Evolutionary conservation across 2,329 filamentous ascomycete species (phyloP), one percentile per base, ranked within the genome.

Genomic region (Diaporthe citriasiana): DNA sequence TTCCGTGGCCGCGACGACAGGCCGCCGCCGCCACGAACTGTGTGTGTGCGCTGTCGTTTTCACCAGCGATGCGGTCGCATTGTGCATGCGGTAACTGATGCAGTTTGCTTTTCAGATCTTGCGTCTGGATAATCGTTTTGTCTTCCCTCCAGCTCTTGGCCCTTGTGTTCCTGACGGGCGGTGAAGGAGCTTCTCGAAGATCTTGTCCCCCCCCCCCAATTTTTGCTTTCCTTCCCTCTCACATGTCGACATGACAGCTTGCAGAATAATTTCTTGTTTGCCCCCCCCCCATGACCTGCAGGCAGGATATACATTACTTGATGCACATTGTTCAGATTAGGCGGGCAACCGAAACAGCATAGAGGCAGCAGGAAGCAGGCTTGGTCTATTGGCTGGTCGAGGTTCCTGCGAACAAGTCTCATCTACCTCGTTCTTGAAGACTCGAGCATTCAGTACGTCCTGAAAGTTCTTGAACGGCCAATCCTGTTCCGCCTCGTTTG

Each of bases 81-180:
- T 40, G 63, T 40, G 63, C 47, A 40, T 68, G n/a, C 33, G 45
- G 33, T 25, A 38, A n/a, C 45, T 25, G n/a, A 13, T 53, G 63
- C 45, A 66, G 63, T 53, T 68, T 68, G 63, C 63, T 68, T 68
- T 68, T 68, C 63, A 68, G 63, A 68, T 68, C 63, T 68, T 53
- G 63, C 47, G 47, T 68, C 47, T 38, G 13, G 12, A 68, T 17
- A 68, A 51, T 66, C 45, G 17, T n/a, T 30, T 53, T 27, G 47
- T 68, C 12, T 10, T n/a, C 15, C 13, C 30, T 30, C 45, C 9
- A 12, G 10, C 10, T 12, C 12, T 35, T 25, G 57, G 57, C 30
- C 45, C n/a, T 30, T 47, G 40, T 53, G 63, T 53, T 68, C 47
- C 47, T 40, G 47, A 15, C 63, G 33, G 63, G 63, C 63, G 63